Percentiles rank a stretch among this genome's conserved stretches.
Evolutionary conservation across 169 alveolate genomes (phyloP).

Genomic region (Plasmodium vivax): DNA sequence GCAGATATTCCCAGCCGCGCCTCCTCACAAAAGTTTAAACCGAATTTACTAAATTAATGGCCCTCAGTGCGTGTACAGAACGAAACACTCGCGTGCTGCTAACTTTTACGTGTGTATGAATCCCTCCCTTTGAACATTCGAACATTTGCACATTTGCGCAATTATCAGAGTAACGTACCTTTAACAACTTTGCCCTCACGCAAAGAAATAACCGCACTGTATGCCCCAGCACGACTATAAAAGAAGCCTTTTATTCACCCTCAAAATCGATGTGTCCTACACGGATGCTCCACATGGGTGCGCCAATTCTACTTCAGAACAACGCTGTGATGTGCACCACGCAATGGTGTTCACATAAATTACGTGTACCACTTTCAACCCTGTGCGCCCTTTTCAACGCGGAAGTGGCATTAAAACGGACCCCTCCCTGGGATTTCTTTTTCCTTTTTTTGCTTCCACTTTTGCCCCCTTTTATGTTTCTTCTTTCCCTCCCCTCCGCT

Average conservation of each 20-base stretch:
- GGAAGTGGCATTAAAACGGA: background rate
- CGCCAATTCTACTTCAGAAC: background rate
- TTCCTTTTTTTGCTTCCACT: background rate
- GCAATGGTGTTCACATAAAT: background rate
- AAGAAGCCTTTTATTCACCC: background rate
- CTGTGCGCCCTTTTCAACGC: background rate
- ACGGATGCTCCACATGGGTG: background rate
- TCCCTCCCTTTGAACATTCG: background rate
- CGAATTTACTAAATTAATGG: background rate
- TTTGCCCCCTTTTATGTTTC: background rate
- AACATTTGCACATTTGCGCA: background rate
- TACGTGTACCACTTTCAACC: background rate
- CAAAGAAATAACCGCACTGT: background rate
- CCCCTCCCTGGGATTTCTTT: background rate
- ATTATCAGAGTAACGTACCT: background rate
- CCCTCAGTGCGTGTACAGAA: background rate
- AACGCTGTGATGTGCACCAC: background rate
- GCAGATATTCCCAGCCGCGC: background rate
- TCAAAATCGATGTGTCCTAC: background rate
- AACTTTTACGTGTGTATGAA: background rate
- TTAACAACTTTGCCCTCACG: background rate
- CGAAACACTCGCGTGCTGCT: background rate
- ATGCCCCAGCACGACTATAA: background rate
- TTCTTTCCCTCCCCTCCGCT: background rate
- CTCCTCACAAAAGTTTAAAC: background rate